A percentile compares a stretch with the other conserved stretches of the same genome.
phyloP scores from a whole-genome alignment of 257 asterid genomes.

The Buddleja alternifolia region DNA sequence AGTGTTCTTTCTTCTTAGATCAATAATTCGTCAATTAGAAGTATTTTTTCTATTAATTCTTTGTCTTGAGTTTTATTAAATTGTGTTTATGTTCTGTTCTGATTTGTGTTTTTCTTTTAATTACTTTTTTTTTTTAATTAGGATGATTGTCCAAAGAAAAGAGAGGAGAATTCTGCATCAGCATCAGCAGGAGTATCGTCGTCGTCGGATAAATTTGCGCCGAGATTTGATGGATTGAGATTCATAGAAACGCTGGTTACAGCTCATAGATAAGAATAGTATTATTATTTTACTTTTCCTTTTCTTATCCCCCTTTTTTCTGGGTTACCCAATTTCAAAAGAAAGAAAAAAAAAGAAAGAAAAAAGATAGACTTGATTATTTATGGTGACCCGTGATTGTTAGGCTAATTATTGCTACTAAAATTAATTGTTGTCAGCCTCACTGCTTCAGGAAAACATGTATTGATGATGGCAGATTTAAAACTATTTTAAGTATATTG shows the following conservation, averaged over 20 bases:
- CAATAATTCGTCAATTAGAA: not conserved
- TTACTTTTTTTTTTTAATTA: no score
- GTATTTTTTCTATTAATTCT: not conserved
- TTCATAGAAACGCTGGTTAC: constrained; percentile 80
- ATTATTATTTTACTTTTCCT: not conserved
- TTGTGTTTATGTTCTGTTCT: not conserved
- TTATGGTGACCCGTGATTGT: constrained; percentile 15
- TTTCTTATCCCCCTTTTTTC: not conserved
- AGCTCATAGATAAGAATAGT: constrained; percentile 61
- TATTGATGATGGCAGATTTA: constrained; percentile 25
- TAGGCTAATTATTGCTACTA: not conserved
- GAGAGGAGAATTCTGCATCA: constrained; percentile 39
- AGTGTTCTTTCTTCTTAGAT: no score
- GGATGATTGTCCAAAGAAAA: constrained; percentile 36
- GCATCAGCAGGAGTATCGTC: constrained; percentile 30
- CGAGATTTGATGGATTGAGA: constrained; percentile 79
- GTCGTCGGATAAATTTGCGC: constrained; percentile 68
- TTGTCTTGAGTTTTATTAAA: not conserved
- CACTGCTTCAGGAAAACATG: constrained; percentile 20
- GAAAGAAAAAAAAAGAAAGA: not conserved
- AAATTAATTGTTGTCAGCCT: constrained; percentile 26
- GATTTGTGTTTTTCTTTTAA: not conserved
- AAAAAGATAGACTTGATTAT: not conserved
- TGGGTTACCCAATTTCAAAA: constrained; percentile 16
- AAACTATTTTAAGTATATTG: constrained; percentile 5